Base-by-base conservation (phyloP, 371 early-diverging fungal genomes). In the Umbelopsis sp. region DNA sequence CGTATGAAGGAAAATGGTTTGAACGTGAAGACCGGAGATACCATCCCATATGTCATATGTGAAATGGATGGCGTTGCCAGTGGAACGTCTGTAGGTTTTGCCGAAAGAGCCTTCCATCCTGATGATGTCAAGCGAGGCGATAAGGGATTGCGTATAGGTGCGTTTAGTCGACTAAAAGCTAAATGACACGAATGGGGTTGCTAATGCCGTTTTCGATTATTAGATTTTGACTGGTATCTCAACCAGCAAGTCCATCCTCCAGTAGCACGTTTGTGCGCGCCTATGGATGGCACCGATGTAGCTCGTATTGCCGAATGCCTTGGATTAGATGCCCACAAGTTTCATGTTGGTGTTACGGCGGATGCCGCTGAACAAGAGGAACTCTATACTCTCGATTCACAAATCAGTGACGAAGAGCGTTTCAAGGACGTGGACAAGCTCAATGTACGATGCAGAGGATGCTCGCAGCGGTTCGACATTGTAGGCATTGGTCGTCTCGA, bases 21-120 rank as follows among this genome's bases (percentile, higher is more conserved):
- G 35, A 81, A 81, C 14, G 91, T 92, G 32, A 85, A 92, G 32
- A 82, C 89, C 7, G 99, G 98, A 35, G 99, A 99, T 68, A 96
- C 99, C 1, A 87, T 99, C 12, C 96, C 97, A 0, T 99, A 97
- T 75, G 92, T 99, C 3, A 97, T 99, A 46, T 97, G 99, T 68
- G 76, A 86, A 63, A 86, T 84, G 3, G 87, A 86, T 20, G 78
- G 82, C 46, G 70, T 77, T 6, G 70, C 76, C 0, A 69, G 66
- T 32, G 75, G 80, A 0, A 65, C 79, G n/a, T 83, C 76, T 65
- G 75, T 73, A 18, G 85, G 87, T 11, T 86, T 88, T 72, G 92
- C 94, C 0, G 88, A 90, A 44, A 84, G 94, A 32, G 98, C 97
- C 0, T 93, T 87, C 67, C 96, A 97, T 69, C 96, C 96, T 0